Percentiles rank a stretch among this genome's conserved stretches.
Evolutionary conservation across 352 stramenopile species (phyloP).

Genomic region (Peronospora belbahrii): DNA sequence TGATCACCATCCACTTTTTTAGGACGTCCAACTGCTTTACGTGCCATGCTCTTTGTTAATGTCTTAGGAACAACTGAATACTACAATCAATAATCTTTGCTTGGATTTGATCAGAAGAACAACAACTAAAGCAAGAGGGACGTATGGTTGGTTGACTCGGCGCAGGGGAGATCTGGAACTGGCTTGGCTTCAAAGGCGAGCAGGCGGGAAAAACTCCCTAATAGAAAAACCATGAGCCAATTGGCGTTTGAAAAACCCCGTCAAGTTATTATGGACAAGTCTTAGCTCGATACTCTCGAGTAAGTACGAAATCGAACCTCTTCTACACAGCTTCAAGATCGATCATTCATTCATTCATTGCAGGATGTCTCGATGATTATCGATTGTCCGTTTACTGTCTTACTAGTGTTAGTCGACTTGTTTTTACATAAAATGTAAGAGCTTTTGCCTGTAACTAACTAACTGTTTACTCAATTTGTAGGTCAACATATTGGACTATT

Average conservation of each 20-base stretch:
- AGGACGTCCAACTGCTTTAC: constrained; percentile 43
- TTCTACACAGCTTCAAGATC: not conserved
- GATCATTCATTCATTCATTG: too few relatives aligned
- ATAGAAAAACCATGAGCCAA: not conserved
- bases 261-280: constrained; percentile 6
- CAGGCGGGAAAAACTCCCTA: constrained; percentile 1
- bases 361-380: too few relatives aligned
- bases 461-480: too few relatives aligned
- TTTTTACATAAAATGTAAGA: too few relatives aligned
- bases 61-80: too few relatives aligned
- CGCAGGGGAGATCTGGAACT: constrained; percentile 5
- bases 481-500: too few relatives aligned
- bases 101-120: too few relatives aligned
- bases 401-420: too few relatives aligned
- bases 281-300: not conserved
- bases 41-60: constrained; percentile 59
- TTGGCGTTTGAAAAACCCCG: constrained; percentile 1
- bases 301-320: constrained; percentile 4
- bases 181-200: not conserved
- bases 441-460: too few relatives aligned
- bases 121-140: too few relatives aligned
- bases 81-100: too few relatives aligned
- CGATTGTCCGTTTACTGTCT: too few relatives aligned
- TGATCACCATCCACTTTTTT: constrained; percentile 62
- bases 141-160: not conserved